A percentile compares a stretch with the other conserved stretches of the same genome.
phyloP scores from a whole-genome alignment of 169 alveolate species.

The Plasmodium ovale region DNA sequence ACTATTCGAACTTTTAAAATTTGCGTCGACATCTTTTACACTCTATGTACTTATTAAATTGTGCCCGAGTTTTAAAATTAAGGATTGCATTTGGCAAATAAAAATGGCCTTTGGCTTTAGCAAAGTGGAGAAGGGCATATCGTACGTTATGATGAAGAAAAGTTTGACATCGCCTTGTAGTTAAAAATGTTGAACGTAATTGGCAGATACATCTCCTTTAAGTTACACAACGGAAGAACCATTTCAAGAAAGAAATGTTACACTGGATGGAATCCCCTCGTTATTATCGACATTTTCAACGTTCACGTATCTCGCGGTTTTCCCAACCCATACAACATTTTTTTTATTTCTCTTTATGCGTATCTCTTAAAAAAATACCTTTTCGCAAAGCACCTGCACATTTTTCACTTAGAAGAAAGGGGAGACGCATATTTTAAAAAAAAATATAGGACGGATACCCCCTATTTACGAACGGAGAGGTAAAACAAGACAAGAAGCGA shows the following conservation, averaged over 20 bases:
- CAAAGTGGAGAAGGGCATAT: background rate
- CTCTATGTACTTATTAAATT: too few species aligned
- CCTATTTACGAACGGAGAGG: slow-evolving; percentile 66
- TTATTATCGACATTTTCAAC: background rate
- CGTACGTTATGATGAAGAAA: background rate
- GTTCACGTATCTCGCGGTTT: background rate
- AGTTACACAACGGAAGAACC: background rate
- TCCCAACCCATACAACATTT: background rate
- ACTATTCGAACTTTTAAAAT: too few species aligned
- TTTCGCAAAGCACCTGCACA: slow-evolving; percentile 10
- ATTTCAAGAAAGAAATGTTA: background rate
- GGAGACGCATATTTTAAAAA: slow-evolving; percentile 44
- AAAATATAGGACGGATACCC: slow-evolving; percentile 46
- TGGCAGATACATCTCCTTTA: background rate
- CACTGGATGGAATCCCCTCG: too few species aligned
- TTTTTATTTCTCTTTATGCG: slow-evolving; percentile 41
- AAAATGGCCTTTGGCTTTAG: background rate
- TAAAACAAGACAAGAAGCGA: background rate
- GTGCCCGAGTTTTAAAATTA: too few species aligned
- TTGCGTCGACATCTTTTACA: too few species aligned
- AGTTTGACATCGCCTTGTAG: background rate
- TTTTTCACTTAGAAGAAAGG: slow-evolving; percentile 45
- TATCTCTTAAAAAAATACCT: slow-evolving; percentile 40
- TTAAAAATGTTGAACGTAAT: background rate
- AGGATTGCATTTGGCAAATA: too few species aligned